Base-by-base conservation (phyloP, 805 yeast genomes). In the Brettanomyces sp. region DNA sequence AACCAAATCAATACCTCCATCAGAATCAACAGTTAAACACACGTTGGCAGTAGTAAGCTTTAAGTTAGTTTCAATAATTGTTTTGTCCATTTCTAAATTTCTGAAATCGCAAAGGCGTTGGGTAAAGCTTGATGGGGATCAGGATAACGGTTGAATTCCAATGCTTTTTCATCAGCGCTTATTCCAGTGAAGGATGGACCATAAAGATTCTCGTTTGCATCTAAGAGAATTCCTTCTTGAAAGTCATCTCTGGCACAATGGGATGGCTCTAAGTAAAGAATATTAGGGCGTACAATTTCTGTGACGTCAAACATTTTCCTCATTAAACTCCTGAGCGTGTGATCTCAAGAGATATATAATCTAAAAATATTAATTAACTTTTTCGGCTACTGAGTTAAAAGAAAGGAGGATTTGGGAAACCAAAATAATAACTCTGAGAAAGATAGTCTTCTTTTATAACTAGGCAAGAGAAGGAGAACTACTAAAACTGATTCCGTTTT, bases 231-330 rank as follows among this genome's bases (percentile, higher is more conserved):
- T 30, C 98, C 98, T 36, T 75, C 88, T 48, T 78, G 84, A 72
- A 82, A 91, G 60, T 91, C 98, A 59, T 93, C 99, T 66, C 99
- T 73, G 4, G 99, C 99, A 65, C 99, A 93, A 44, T 95, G 76
- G 63, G 93, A 93, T 9, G 99, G 98, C 68, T 85, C 89, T 46
- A 93, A 71, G 3, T 76, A 65, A 48, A 78, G 73, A 48, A 93
- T 87, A 56, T 91, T 93, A 21, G 96, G 95, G 64, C 99, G 75
- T 3, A 86, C 83, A 33, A 88, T 66, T 4, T 73, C 69, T 36
- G 70, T 64, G 28, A 82, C 60, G 54, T 80, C 73, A 56, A 81
- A 78, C 12, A 69, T 60, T 73, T 70, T 69, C 13, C 13, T 37
- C 24, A 18, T 18, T 18, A 18, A 18, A 2, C 18, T 18, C 18